phyloP scores from a whole-genome alignment of 805 yeast species.

The Lachancea dasiensis region DNA sequence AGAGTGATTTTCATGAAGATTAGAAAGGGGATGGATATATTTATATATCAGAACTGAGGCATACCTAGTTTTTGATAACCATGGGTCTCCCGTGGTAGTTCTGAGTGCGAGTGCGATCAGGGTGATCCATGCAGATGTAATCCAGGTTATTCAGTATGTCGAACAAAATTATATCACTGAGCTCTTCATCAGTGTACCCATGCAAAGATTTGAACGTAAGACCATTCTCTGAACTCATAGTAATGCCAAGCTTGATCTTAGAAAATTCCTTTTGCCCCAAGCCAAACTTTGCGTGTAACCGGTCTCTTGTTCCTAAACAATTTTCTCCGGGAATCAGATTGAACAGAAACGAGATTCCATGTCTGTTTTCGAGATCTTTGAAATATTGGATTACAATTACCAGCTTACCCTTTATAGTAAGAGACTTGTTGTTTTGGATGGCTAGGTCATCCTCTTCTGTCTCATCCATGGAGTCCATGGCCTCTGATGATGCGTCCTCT shows the following conservation, averaged over 20 bases:
- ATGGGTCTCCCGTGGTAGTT: constrained; percentile 52
- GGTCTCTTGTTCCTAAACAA: constrained; percentile 52
- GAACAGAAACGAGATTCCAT: constrained; percentile 83
- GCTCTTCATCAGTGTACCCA: constrained; percentile 48
- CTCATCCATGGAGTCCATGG: constrained; percentile 13
- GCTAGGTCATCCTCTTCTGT: constrained; percentile 20
- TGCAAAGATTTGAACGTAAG: constrained; percentile 34
- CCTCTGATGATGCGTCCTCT: constrained; percentile 19
- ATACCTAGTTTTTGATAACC: constrained; percentile 42
- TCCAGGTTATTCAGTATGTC: constrained; percentile 47
- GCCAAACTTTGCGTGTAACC: constrained; percentile 68
- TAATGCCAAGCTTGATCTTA: constrained; percentile 51
- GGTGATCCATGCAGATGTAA: constrained; percentile 77
- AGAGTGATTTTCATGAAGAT: background rate
- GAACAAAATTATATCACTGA: constrained; percentile 40
- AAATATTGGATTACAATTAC: constrained; percentile 73
- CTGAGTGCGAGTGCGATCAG: constrained; percentile 66
- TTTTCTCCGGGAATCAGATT: constrained; percentile 63
- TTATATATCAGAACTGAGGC: background rate
- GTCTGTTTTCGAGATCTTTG: constrained; percentile 57
- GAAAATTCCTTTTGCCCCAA: constrained; percentile 74
- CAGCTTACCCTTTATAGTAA: constrained; percentile 34
- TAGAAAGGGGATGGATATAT: constrained; percentile 5
- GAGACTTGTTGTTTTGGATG: constrained; percentile 17
- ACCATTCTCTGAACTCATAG: constrained; percentile 29